A percentile compares a stretch with the other conserved stretches of the same genome.
Conservation (phyloP, 495 filamentous ascomycete genomes). For the Cercophora samala region DNA sequence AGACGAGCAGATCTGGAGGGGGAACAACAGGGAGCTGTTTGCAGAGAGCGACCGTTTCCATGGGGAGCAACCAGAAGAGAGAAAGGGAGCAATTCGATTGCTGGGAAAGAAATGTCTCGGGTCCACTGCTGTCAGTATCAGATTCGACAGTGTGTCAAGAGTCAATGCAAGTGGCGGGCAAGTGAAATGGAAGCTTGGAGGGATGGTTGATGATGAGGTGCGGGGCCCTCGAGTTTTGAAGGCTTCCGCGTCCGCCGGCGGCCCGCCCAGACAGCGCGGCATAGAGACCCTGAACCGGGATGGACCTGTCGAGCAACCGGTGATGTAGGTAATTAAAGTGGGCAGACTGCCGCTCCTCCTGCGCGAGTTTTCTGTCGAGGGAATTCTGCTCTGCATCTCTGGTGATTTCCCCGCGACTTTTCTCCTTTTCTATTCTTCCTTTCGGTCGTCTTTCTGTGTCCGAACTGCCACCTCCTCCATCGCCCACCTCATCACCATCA, state of each 20-base stretch:
- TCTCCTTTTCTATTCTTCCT: not conserved
- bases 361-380: not conserved
- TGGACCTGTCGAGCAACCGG: slow-evolving; percentile 4
- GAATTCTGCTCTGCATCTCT: slow-evolving; percentile 2
- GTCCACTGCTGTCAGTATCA: not conserved
- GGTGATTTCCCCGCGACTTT: not conserved
- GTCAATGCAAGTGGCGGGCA: too few species aligned
- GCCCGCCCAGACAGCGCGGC: not conserved
- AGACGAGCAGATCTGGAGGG: not conserved
- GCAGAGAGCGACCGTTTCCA: not conserved
- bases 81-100: not conserved
- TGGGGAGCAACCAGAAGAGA: not conserved
- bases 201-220: not conserved
- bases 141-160: too few species aligned
- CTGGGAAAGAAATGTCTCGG: not conserved
- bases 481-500: not conserved
- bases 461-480: not conserved
- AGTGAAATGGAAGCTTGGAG: too few species aligned
- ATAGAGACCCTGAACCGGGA: slow-evolving; percentile 15
- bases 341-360: slow-evolving; percentile 2
- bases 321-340: slow-evolving; percentile 17
- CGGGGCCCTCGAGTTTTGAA: slow-evolving; percentile 7
- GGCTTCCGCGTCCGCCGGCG: slow-evolving; percentile 8
- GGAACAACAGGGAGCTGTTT: not conserved
- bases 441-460: not conserved